Evolutionary conservation across 1,284 basidiomycete genomes (phyloP).

Genomic region (Naganishia albida): DNA sequence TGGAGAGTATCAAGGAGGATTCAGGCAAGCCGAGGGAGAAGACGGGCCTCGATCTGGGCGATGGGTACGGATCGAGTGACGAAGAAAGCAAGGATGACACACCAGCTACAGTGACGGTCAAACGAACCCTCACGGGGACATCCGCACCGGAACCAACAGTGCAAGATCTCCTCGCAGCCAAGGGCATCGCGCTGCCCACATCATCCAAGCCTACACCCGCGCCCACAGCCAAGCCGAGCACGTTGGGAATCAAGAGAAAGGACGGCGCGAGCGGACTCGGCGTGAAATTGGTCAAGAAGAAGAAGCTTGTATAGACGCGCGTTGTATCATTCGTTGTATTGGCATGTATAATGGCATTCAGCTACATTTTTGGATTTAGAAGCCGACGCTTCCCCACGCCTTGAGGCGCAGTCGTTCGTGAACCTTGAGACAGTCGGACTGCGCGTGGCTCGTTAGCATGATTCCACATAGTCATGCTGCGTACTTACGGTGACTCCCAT

Average conservation of each 20-base stretch:
- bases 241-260: constrained; percentile 46
- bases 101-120: constrained; percentile 65
- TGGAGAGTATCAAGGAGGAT: constrained; percentile 42
- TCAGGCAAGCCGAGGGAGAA: constrained; percentile 46
- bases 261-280: constrained; percentile 64
- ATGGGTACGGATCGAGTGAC: constrained; percentile 34
- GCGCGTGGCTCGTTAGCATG: constrained; percentile 16
- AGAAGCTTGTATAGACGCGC: constrained; percentile 39
- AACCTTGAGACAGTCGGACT: constrained; percentile 53
- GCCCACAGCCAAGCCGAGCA: constrained; percentile 63
- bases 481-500: constrained; percentile 76
- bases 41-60: constrained; percentile 35
- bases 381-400: constrained; percentile 31
- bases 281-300: constrained; percentile 71
- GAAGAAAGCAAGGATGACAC: constrained; percentile 35
- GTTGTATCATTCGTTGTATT: constrained; percentile 10
- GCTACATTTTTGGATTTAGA: not conserved
- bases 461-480: not conserved
- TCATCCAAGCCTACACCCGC: constrained; percentile 42
- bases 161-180: constrained; percentile 69
- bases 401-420: constrained; percentile 44
- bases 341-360: not conserved
- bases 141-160: constrained; percentile 69
- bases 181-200: constrained; percentile 60
- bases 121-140: constrained; percentile 61